Base-by-base conservation (phyloP, 352 stramenopile genomes). In the Globisporangium abappressorium region DNA sequence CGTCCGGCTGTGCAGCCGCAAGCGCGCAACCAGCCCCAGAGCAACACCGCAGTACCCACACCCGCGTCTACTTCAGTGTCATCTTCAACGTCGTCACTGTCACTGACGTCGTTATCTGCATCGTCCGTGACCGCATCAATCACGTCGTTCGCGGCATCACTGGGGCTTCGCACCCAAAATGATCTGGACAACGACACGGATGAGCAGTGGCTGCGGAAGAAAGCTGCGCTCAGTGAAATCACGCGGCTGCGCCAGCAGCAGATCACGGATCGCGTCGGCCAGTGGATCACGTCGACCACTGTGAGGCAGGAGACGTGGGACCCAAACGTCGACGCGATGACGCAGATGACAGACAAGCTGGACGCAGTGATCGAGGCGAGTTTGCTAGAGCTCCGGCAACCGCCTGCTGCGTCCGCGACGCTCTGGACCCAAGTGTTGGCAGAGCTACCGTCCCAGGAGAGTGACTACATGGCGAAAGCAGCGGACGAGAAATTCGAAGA, bases 401-500 rank as follows among this genome's bases (percentile, higher is more conserved):
- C 70, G 28, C 3, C 36, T 46, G 38, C 64, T 1, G 28, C 55
- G 11, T 18, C 46, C 51, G 55, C 62, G 51, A n/a, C 69, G 12
- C 36, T 77, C 28, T 91, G 80, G 80, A 80, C 70, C 6, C 67
- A 68, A 24, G 53, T 91, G 18, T 62, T 87, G 9, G 66, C 77
- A 12, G 71, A 85, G 38, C 68, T 89, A 15, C 73, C 79, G 0
- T 62, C 74, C 0, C 28, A 73, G 18, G 82, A 91, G 56, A 73
- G 73, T 0, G 80, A 87, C 57, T 89, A 89, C 53, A 62, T 89
- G 6, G 71, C 79, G 0, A 78, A 75, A 24, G 72, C 75, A n/a
- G 73, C 80, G 3, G 82, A 91, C 56, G 82, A 89, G 43, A 77
- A 75, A 59, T 89, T 91, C 36, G 59, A 66, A n/a, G 77, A 89